Conservation (phyloP, 257 asterid genomes). For the Ehretia macrophylla region DNA sequence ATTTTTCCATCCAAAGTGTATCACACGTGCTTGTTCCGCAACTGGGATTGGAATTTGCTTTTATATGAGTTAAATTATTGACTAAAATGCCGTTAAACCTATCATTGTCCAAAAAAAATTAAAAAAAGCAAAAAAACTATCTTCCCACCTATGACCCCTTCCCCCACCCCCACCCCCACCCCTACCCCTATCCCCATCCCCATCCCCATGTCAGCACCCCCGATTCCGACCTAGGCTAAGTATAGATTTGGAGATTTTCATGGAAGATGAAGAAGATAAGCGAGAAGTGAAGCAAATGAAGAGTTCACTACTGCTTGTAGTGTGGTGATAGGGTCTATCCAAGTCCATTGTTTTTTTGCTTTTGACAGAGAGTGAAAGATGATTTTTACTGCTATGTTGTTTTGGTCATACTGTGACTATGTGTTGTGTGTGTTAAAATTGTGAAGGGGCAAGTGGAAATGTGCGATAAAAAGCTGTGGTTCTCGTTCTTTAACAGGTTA, state of each 20-base stretch:
- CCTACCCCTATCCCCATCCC: too few species aligned
- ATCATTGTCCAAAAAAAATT: too few species aligned
- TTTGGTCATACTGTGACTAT: conserved; percentile 3
- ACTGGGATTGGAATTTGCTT: too few species aligned
- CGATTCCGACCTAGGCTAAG: conserved; percentile 52
- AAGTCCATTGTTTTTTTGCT: conserved; percentile 35
- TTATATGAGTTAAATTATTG: too few species aligned
- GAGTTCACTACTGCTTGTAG: conserved; percentile 42
- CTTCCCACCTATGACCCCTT: too few species aligned
- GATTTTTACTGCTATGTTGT: conserved; percentile 22
- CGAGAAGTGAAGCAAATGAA: conserved; percentile 70
- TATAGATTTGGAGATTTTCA: conserved; percentile 44
- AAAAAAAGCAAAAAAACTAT: too few species aligned
- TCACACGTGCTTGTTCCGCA: too few species aligned
- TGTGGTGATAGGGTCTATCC: conserved; percentile 55
- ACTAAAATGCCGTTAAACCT: too few species aligned
- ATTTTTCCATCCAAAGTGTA: too few species aligned
- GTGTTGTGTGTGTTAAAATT: not conserved
- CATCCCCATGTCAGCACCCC: too few species aligned
- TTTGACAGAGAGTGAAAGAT: not conserved
- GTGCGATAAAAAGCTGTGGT: conserved; percentile 9
- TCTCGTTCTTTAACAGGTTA: too few species aligned
- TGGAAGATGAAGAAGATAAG: conserved; percentile 43
- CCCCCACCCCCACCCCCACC: too few species aligned
- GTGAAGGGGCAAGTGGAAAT: not conserved